phyloP scores from a whole-genome alignment of 768 basidiomycete genomes.

The Asterophora parasitica region DNA sequence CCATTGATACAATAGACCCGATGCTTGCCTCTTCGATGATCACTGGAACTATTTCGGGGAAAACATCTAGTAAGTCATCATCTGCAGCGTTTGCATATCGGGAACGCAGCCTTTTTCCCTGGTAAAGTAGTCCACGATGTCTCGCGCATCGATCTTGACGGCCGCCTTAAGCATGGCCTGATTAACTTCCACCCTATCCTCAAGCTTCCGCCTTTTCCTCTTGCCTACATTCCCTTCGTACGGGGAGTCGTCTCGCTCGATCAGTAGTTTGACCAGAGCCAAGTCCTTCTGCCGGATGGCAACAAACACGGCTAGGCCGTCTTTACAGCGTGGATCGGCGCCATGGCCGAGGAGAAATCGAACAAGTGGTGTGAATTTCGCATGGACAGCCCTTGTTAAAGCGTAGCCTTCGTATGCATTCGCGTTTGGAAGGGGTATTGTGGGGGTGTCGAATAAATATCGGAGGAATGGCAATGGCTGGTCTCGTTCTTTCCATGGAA shows the following conservation, averaged over 20 bases:
- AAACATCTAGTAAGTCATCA: slow-evolving; percentile 15
- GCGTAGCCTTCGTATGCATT: slow-evolving; percentile 81
- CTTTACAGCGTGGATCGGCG: slow-evolving; percentile 63
- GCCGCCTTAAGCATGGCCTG: slow-evolving; percentile 62
- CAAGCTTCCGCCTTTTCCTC: slow-evolving; percentile 48
- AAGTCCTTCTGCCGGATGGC: slow-evolving; percentile 74
- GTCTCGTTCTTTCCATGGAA: slow-evolving; percentile 43
- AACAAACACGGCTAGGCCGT: slow-evolving; percentile 62
- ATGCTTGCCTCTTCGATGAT: too few species aligned
- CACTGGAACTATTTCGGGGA: too few species aligned
- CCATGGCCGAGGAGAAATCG: slow-evolving; percentile 65
- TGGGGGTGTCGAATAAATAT: slow-evolving; percentile 44
- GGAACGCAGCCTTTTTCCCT: slow-evolving; percentile 70
- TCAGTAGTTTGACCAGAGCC: slow-evolving; percentile 64
- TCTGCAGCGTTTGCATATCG: slow-evolving; percentile 58
- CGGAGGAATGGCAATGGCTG: slow-evolving; percentile 61
- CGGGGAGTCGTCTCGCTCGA: slow-evolving; percentile 46
- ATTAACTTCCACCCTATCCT: slow-evolving; percentile 54
- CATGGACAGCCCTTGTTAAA: slow-evolving; percentile 72
- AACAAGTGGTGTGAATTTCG: slow-evolving; percentile 58
- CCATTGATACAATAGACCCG: too few species aligned
- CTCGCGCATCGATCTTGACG: slow-evolving; percentile 56
- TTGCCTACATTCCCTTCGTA: slow-evolving; percentile 15
- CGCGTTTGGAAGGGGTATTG: slow-evolving; percentile 38
- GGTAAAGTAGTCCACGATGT: slow-evolving; percentile 69